These are phyloP conservation scores for Coniella vitis DNA, from an alignment of 2,329 filamentous ascomycete species.

Conservation along the genomic window DNA sequence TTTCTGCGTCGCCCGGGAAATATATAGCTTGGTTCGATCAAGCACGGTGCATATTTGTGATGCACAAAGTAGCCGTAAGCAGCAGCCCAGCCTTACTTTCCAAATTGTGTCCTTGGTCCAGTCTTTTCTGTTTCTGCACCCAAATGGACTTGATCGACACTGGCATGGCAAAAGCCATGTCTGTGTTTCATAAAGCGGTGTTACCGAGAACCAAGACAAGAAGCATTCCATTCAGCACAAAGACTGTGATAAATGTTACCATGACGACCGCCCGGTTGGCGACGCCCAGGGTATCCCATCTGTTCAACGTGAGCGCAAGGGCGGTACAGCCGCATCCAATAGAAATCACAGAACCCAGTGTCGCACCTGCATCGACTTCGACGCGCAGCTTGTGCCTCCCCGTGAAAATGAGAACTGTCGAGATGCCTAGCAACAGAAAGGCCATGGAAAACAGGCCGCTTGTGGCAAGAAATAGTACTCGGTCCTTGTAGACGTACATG, in stretches of 20 bases:
- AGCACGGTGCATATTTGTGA: too few species aligned
- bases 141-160: too few species aligned
- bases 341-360: conserved; percentile 62
- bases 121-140: too few species aligned
- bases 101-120: too few species aligned
- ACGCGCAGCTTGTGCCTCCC: conserved; percentile 59
- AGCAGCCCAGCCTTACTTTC: too few species aligned
- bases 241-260: conserved; percentile 37
- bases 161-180: too few species aligned
- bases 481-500: conserved; percentile 44
- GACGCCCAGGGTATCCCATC: conserved; percentile 37
- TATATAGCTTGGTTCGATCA: too few species aligned
- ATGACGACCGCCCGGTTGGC: conserved; percentile 38
- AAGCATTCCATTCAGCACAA: conserved; percentile 43
- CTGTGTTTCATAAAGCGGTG: conserved; percentile 16
- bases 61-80: too few species aligned
- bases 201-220: conserved; percentile 44
- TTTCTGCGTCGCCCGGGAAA: too few species aligned
- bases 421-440: conserved; percentile 57
- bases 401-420: conserved; percentile 58
- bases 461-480: conserved; percentile 47
- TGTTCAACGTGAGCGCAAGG: conserved; percentile 51
- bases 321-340: conserved; percentile 57
- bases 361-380: conserved; percentile 68
- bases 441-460: conserved; percentile 51